These are phyloP conservation scores for Cystobasidium tubakii DNA, from an alignment of 768 basidiomycete species.

Conservation along the genomic window DNA sequence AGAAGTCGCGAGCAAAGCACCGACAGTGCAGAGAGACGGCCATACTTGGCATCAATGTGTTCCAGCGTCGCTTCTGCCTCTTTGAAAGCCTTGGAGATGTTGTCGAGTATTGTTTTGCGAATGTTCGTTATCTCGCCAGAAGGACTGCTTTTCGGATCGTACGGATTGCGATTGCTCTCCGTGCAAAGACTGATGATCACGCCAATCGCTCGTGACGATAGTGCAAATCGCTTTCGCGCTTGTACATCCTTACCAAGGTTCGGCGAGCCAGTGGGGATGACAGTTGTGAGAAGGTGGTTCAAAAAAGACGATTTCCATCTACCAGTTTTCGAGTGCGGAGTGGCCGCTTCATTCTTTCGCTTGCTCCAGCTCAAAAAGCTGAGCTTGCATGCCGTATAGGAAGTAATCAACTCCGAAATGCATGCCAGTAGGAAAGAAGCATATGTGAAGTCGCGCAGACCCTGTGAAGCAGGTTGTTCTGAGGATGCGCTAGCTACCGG, in stretches of 20 bases:
- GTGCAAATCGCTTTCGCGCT: conserved; percentile 45
- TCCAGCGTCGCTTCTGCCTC: conserved; percentile 60
- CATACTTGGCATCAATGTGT: conserved; percentile 66
- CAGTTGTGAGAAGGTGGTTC: conserved; percentile 73
- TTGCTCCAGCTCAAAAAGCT: conserved; percentile 68
- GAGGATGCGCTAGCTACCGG: background rate
- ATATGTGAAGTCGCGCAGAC: conserved; percentile 38
- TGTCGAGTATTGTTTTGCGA: conserved; percentile 86
- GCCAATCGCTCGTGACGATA: conserved; percentile 56
- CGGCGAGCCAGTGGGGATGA: conserved; percentile 71
- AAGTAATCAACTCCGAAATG: conserved; percentile 83
- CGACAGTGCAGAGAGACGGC: conserved; percentile 74
- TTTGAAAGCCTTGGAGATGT: conserved; percentile 76
- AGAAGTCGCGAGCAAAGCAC: conserved; percentile 84
- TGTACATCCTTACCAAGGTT: conserved; percentile 49
- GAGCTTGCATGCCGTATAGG: conserved; percentile 83
- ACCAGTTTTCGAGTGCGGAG: conserved; percentile 52
- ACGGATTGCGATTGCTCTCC: conserved; percentile 60
- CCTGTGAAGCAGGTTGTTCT: conserved; percentile 10
- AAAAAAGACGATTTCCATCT: conserved; percentile 65
- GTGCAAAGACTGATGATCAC: conserved; percentile 88
- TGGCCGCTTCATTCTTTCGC: conserved; percentile 51
- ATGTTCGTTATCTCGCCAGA: conserved; percentile 69
- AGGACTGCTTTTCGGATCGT: conserved; percentile 63
- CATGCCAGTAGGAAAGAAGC: conserved; percentile 74